Evolutionary conservation across 1,284 basidiomycete species (phyloP).

Genomic region (Ustilago esculenta): DNA sequence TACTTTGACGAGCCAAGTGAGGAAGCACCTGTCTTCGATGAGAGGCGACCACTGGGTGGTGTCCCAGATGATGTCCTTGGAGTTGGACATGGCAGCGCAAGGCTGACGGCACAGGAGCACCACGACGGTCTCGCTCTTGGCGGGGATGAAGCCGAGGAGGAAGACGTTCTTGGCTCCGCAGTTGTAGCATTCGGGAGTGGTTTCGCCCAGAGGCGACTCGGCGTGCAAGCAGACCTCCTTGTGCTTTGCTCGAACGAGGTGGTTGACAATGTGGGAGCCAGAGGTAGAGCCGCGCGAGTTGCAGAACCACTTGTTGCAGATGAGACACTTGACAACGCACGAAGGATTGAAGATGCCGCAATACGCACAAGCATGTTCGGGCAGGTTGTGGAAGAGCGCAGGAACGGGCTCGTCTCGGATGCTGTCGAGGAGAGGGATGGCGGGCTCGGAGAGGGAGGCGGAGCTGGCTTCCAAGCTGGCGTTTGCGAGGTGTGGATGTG

Average conservation of each 20-base stretch:
- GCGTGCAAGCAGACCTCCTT: constrained; percentile 97
- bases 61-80: constrained; percentile 98
- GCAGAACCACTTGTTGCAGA: constrained; percentile 96
- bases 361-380: constrained; percentile 71
- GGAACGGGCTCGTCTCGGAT: constrained; percentile 21
- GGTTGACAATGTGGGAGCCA: constrained; percentile 94
- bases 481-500: constrained; percentile 4
- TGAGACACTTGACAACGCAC: constrained; percentile 94
- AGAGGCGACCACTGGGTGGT: constrained; percentile 96
- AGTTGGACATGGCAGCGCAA: constrained; percentile 85
- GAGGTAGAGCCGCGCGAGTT: constrained; percentile 98
- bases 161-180: constrained; percentile 99
- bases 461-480: neutral
- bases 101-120: constrained; percentile 99
- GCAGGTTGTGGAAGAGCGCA: constrained; percentile 29
- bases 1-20: constrained; percentile 98
- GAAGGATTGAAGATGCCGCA: constrained; percentile 98
- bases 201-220: constrained; percentile 94
- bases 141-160: constrained; percentile 98
- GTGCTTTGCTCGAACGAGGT: constrained; percentile 97
- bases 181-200: constrained; percentile 93
- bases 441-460: constrained; percentile 2
- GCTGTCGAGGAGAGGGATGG: constrained; percentile 7
- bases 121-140: constrained; percentile 98
- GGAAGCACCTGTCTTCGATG: constrained; percentile 96